Evolutionary conservation across 2,329 filamentous ascomycete genomes (phyloP), one percentile per base, ranked within the genome.

Genomic region (Cercospora sp.): DNA sequence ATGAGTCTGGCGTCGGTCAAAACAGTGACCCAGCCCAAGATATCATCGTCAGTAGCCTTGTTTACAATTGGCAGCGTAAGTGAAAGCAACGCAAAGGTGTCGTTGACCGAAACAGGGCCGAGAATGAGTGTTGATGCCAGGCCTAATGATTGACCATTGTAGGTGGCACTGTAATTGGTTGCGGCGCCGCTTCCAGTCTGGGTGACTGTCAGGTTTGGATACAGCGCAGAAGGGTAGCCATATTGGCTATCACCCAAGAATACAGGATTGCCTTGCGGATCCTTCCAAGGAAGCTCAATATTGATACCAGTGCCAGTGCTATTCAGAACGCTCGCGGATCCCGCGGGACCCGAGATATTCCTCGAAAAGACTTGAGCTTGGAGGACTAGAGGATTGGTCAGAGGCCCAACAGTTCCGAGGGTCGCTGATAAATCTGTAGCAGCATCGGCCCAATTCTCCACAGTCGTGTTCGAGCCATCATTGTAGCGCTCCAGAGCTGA

Each of bases 1-100:
- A 95, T 82, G 1, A 90, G 84, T 4, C 82, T 81, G 1, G 90
- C 90, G 65, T 91, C 87, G 59, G 91, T 85, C 13, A 96, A 83
- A 1, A 94, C 82, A 1, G 93, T 96, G 81, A 96, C 87, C 82
- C 93, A 97, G 2, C 92, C 94, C 5, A 97, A 83, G 0, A 94
- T 86, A 69, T 91, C 88, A 4, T 81, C 81, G 57, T 80, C 77
- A 1, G 85, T 85, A 2, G 84, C 83, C 71, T 89, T 90, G 76
- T 90, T 88, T 68, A 91, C 86, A 64, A 97, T 88, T 0, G 93
- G 92, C 13, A 94, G 80, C 0, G 93, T 96, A 66, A 96, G 82
- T 2, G 93, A 97, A 13, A 96, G 78, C 12, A 97, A 81, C 26
- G 91, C 91, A 71, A 90, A 91, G 0, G 87, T 87, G 55, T 86